Base-by-base conservation (phyloP, 2,329 filamentous ascomycete genomes). In the Fusarium bactridioides region DNA sequence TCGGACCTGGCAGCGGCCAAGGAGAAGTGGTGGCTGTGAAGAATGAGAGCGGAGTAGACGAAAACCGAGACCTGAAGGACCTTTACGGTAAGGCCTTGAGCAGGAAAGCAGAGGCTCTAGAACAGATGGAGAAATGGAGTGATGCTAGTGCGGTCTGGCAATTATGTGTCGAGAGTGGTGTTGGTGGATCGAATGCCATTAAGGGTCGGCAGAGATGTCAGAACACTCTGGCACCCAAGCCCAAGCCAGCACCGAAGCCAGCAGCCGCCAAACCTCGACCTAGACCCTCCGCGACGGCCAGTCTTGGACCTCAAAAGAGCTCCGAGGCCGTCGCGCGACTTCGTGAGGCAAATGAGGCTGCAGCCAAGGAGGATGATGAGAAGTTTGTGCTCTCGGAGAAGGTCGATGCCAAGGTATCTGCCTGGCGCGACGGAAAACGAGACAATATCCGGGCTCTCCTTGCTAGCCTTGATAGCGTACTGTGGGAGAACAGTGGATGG, bases 401-500 rank as follows among this genome's bases (percentile, higher is more conserved):
- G 74, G 94, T 99, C 0, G 94, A 98, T 78, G 93, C 92, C 1
- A 90, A 88, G 58, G 88, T 99, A 31, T 85, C 89, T 1, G 86
- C 90, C 3, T 99, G 96, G 96, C 92, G 94, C 68, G 93, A 94
- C 59, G 95, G 95, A 7, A 98, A 98, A 83, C 88, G 94, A 62
- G 95, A 98, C 72, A 99, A 99, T 80, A 82, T 99, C 51, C 90
- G 96, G 11, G 96, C 95, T 1, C 84, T 99, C 55, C 83, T 99
- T 41, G 93, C 92, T 7, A 97, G 94, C 77, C 81, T 99, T 76
- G 95, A 99, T 78, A 89, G 87, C 43, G 94, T 99, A 33, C 86
- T 99, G 33, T 99, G 96, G 96, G 91, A 94, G 72, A 92, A 91
- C 45, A 94, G 94, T 70, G 94, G 94, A 8, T 99, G 96, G 96